phyloP scores from a whole-genome alignment of 768 basidiomycete species.

The Naematelia encephala region DNA sequence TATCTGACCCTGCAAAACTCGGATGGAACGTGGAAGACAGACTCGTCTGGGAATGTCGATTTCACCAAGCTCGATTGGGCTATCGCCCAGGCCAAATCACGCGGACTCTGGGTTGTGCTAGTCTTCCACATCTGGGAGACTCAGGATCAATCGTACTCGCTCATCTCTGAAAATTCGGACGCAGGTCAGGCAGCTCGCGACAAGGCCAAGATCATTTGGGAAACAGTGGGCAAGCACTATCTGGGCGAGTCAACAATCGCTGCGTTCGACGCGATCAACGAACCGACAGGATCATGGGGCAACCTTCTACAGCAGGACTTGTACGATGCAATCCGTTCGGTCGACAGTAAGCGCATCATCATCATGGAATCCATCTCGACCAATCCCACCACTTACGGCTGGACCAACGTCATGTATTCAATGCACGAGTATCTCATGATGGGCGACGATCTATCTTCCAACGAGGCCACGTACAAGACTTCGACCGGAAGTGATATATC shows the following conservation, averaged over 20 bases:
- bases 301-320: conserved; percentile 40
- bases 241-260: conserved; percentile 37
- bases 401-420: conserved; percentile 46
- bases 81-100: conserved; percentile 32
- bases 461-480: conserved; percentile 23
- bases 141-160: conserved; percentile 35
- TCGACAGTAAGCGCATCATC: conserved; percentile 41
- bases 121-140: conserved; percentile 46
- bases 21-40: conserved; percentile 33
- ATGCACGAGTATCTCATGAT: conserved; percentile 47
- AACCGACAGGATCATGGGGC: conserved; percentile 37
- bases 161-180: conserved; percentile 34
- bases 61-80: conserved; percentile 42
- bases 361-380: conserved; percentile 40
- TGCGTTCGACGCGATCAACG: conserved; percentile 43
- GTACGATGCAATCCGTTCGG: conserved; percentile 40
- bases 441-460: conserved; percentile 25
- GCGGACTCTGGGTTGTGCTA: conserved; percentile 39
- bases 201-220: conserved; percentile 35
- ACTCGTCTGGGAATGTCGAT: conserved; percentile 21
- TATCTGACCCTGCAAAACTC: conserved; percentile 32
- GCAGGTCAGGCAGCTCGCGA: conserved; percentile 27
- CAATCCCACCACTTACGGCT: conserved; percentile 35
- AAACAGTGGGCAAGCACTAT: conserved; percentile 36
- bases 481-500: conserved; percentile 21